Conservation (phyloP, 31 red algal genomes). For the Asparagopsis taxiformis region DNA sequence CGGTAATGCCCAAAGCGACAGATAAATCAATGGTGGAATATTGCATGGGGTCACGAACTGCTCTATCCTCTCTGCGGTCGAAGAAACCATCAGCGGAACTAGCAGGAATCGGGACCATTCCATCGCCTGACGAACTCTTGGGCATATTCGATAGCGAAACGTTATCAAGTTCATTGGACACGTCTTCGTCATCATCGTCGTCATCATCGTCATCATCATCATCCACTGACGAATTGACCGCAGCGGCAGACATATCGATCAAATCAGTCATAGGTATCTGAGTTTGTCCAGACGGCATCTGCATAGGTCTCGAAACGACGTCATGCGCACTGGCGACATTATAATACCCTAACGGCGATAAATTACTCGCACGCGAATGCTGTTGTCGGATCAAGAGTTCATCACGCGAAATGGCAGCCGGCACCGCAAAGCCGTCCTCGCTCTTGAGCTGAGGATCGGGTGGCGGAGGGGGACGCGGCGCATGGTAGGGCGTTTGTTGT, state of each 20-base stretch:
- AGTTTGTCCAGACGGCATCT: background rate
- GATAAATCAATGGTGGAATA: slow-evolving; percentile 13
- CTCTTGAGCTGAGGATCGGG: background rate
- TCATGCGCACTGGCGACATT: background rate
- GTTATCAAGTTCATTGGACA: background rate
- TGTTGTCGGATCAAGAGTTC: background rate
- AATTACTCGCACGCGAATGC: background rate
- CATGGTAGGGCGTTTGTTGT: background rate
- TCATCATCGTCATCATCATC: background rate
- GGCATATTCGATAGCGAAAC: background rate
- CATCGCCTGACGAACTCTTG: background rate
- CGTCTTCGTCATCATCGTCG: background rate
- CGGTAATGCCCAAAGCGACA: slow-evolving; percentile 1
- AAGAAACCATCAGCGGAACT: slow-evolving; percentile 1
- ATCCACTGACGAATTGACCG: background rate
- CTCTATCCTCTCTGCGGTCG: background rate
- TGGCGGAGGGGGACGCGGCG: background rate
- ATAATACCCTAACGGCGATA: background rate
- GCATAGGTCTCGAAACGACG: background rate
- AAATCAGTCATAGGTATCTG: too few species aligned
- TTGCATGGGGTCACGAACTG: background rate
- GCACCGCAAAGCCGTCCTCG: background rate
- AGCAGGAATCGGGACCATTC: background rate
- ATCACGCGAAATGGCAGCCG: background rate
- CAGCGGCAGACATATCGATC: background rate